A percentile compares a stretch with the other conserved stretches of the same genome.
Evolutionary conservation across 768 basidiomycete genomes (phyloP).

Genomic region (Phanerochaete sordida): DNA sequence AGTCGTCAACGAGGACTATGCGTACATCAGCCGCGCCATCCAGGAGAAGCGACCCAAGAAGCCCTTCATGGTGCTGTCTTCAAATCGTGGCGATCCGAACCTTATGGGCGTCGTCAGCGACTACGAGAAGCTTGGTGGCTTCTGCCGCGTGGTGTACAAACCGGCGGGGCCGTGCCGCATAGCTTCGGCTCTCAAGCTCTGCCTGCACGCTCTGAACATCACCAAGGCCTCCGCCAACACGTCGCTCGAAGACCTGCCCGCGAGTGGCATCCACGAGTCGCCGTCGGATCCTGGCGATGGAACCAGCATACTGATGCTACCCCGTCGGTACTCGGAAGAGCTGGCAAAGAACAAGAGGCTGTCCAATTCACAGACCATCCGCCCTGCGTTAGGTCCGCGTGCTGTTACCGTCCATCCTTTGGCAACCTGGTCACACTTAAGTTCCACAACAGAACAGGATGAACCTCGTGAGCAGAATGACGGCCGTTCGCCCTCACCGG

Average conservation of each 20-base stretch:
- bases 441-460: slow-evolving; percentile 32
- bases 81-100: slow-evolving; percentile 61
- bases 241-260: slow-evolving; percentile 9
- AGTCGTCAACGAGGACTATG: slow-evolving; percentile 76
- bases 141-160: slow-evolving; percentile 87
- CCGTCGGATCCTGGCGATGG: slow-evolving; percentile 3
- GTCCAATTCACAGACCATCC: slow-evolving; percentile 11
- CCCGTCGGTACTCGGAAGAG: slow-evolving; percentile 21
- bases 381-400: slow-evolving; percentile 55
- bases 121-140: slow-evolving; percentile 79
- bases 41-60: slow-evolving; percentile 51
- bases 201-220: slow-evolving; percentile 54
- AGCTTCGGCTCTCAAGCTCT: slow-evolving; percentile 59
- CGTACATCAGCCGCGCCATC: slow-evolving; percentile 53
- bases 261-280: slow-evolving; percentile 1
- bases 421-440: slow-evolving; percentile 31
- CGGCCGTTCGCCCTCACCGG: not conserved
- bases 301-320: not conserved
- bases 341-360: not conserved
- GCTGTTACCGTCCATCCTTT: slow-evolving; percentile 46
- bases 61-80: slow-evolving; percentile 75
- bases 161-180: slow-evolving; percentile 82
- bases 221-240: slow-evolving; percentile 27
- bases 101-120: slow-evolving; percentile 62
- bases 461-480: slow-evolving; percentile 22